A percentile compares a stretch with the other conserved stretches of the same genome.
Evolutionary conservation across 306 rosid species (phyloP).

Genomic region (Cucurbita ficifolia): DNA sequence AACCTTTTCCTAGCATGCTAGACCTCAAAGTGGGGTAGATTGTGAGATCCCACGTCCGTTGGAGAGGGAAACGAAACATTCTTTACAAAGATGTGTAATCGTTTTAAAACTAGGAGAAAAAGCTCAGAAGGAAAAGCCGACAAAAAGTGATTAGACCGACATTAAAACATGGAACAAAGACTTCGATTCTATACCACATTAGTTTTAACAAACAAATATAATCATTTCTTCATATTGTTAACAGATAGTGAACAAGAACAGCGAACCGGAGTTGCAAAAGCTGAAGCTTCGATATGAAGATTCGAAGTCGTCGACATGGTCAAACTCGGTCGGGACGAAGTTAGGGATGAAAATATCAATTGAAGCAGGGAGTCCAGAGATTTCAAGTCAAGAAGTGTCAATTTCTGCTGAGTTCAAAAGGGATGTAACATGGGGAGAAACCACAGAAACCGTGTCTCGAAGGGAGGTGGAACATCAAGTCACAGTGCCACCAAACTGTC

Average conservation of each 20-base stretch:
- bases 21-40: too few species aligned
- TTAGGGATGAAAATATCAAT: neutral
- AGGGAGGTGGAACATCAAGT: neutral
- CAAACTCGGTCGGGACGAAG: neutral
- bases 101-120: too few species aligned
- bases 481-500: neutral
- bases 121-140: too few species aligned
- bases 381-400: neutral
- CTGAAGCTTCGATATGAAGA: neutral
- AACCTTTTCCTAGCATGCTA: too few species aligned
- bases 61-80: too few species aligned
- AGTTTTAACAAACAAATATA: neutral
- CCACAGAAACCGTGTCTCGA: neutral
- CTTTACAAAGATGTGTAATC: too few species aligned
- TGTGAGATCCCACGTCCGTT: too few species aligned
- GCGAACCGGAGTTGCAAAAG: neutral
- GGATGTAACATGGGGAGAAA: conserved; percentile 1
- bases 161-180: too few species aligned
- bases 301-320: neutral
- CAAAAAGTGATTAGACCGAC: too few species aligned
- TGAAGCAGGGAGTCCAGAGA: neutral
- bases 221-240: neutral
- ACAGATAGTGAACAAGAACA: neutral
- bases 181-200: too few species aligned
- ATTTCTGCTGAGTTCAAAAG: neutral